phyloP scores from a whole-genome alignment of 768 basidiomycete species.

The Phanerochaete carnosa region DNA sequence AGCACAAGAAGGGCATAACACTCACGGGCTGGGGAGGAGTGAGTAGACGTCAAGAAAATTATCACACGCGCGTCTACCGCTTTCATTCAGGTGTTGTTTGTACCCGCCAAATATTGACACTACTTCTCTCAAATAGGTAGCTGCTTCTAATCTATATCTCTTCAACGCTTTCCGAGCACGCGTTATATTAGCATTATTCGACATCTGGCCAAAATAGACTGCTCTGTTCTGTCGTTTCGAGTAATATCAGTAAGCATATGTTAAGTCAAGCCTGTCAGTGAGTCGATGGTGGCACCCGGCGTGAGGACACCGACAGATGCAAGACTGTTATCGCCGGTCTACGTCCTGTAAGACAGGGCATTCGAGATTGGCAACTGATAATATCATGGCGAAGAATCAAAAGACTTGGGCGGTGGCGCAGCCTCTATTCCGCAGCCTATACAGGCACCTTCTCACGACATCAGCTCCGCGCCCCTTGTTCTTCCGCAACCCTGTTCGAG shows the following conservation, averaged over 20 bases:
- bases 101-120: not conserved
- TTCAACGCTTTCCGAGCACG: too few species aligned
- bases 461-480: not conserved
- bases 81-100: not conserved
- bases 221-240: too few species aligned
- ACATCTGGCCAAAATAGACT: too few species aligned
- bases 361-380: not conserved
- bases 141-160: too few species aligned
- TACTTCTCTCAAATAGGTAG: not conserved
- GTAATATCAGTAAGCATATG: not conserved
- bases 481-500: not conserved
- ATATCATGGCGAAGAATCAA: not conserved
- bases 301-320: not conserved
- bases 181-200: too few species aligned
- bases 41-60: not conserved
- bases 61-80: not conserved
- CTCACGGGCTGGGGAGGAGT: not conserved
- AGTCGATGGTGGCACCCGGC: not conserved
- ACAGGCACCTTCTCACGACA: not conserved
- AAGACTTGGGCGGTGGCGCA: too few species aligned
- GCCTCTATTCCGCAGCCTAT: not conserved
- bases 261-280: not conserved
- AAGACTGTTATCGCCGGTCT: not conserved
- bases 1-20: slow-evolving; percentile 5
- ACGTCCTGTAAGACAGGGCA: not conserved